phyloP scores from a whole-genome alignment of 495 filamentous ascomycete genomes.

The Daldinia childiae region DNA sequence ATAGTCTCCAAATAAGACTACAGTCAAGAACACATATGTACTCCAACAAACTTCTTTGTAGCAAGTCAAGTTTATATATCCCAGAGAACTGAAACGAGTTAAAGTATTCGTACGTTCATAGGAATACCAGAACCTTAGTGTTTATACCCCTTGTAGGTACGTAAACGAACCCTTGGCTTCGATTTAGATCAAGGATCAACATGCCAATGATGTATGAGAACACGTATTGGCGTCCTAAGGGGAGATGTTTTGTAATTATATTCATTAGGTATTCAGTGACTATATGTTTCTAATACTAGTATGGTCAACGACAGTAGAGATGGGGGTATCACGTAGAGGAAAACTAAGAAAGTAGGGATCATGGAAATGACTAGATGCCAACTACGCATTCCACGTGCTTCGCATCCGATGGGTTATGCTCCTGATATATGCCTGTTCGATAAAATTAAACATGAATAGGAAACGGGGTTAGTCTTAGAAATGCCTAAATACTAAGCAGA shows the following conservation, averaged over 20 bases:
- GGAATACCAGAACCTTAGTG: no score
- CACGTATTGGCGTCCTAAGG: background rate
- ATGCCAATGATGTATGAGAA: background rate
- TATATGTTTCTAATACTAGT: constrained; percentile 19
- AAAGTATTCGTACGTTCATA: no score
- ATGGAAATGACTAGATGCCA: constrained; percentile 11
- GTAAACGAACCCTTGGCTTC: no score
- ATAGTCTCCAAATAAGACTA: no score
- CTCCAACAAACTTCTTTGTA: no score
- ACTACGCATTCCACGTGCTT: constrained; percentile 21
- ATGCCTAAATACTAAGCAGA: constrained; percentile 34
- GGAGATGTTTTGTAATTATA: constrained; percentile 9
- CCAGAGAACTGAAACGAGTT: no score
- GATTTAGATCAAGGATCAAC: background rate
- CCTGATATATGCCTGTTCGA: constrained; percentile 26
- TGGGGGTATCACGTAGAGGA: constrained; percentile 42
- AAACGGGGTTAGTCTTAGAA: constrained; percentile 10
- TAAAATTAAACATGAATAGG: constrained; percentile 24
- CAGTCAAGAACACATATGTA: no score
- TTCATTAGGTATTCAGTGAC: constrained; percentile 33
- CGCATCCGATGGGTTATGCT: constrained; percentile 6
- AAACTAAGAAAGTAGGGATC: constrained; percentile 8
- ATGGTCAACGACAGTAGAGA: constrained; percentile 32
- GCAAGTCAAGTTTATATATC: no score
- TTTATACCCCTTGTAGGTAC: no score